Base-by-base conservation (phyloP, 2,329 filamentous ascomycete species). In the Sclerotinia subarctica region DNA sequence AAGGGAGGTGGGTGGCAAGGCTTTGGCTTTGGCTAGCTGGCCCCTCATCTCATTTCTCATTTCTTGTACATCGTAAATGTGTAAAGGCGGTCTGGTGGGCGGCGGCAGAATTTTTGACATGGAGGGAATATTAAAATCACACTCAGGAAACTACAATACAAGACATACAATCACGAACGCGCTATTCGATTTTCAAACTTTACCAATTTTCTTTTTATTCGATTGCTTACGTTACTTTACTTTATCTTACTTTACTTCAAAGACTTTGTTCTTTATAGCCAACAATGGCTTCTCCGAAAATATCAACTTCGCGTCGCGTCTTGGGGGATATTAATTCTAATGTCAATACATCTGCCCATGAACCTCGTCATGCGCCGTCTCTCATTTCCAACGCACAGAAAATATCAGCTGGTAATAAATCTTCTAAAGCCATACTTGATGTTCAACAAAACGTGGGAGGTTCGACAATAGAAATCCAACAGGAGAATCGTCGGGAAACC, bases 271-370 rank as follows among this genome's bases (percentile, higher is more conserved):
- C 21, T 35, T 29, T 24, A 2, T 38, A 29, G n/a, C 29, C n/a
- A n/a, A 68, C 52, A 54, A 72, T 72, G 71, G 56, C 69, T 42
- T 57, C 62, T 32, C 51, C 49, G 46, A 42, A 32, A 44, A n/a
- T 62, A 51, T 69, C 53, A 42, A 62, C 74, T 52, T 62, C 68
- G 70, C 69, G 72, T 64, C 64, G 62, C 68, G 73, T 72, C 19
- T 63, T 71, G 44, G 68, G 78, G 66, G 82, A 92, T 88, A 87
- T 97, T 93, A 79, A 97, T 97, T 64, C 68, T 15, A 73, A 74
- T 63, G 69, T 70, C n/a, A 60, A 67, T 63, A 47, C 58, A 38
- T 51, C 58, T 21, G 46, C 10, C n/a, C 32, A 24, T 51, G 29
- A 51, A 19, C 24, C 19, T 17, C n/a, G 38, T 2, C 29, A 62